Conservation (phyloP, 2,329 filamentous ascomycete species). For the Colletotrichum agaves region DNA sequence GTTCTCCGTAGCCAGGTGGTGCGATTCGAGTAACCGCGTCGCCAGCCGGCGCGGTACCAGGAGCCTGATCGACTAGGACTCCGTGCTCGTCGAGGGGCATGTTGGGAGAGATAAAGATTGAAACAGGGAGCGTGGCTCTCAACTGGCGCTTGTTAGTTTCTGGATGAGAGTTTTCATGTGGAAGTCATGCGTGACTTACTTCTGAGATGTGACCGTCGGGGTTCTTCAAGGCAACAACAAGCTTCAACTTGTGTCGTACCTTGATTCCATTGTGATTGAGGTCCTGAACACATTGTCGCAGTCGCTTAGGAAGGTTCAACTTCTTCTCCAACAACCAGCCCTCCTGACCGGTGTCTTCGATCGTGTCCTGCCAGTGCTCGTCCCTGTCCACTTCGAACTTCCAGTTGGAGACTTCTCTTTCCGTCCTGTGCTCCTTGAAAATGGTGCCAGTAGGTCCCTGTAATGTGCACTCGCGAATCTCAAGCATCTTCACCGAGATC, state of each 20-base stretch:
- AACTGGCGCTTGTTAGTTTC: slow-evolving; percentile 60
- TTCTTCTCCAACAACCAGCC: slow-evolving; percentile 71
- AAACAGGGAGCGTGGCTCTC: slow-evolving; percentile 88
- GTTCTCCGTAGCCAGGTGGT: slow-evolving; percentile 92
- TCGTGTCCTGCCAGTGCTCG: slow-evolving; percentile 75
- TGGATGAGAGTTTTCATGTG: neutral
- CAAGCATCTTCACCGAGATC: slow-evolving; percentile 82
- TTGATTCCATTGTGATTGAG: slow-evolving; percentile 91
- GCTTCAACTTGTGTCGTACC: slow-evolving; percentile 89
- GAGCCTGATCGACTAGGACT: slow-evolving; percentile 74
- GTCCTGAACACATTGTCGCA: slow-evolving; percentile 89
- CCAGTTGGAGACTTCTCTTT: slow-evolving; percentile 72
- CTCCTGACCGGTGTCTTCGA: slow-evolving; percentile 74
- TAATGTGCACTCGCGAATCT: slow-evolving; percentile 76
- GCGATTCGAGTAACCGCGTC: slow-evolving; percentile 73
- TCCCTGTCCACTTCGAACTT: slow-evolving; percentile 64
- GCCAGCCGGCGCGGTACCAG: slow-evolving; percentile 56
- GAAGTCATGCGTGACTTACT: slow-evolving; percentile 55
- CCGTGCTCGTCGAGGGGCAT: slow-evolving; percentile 90
- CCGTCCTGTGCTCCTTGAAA: slow-evolving; percentile 69
- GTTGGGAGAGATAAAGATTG: slow-evolving; percentile 95
- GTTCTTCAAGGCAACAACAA: slow-evolving; percentile 91
- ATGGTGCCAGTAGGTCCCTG: slow-evolving; percentile 57
- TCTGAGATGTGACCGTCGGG: slow-evolving; percentile 95
- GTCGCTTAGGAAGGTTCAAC: slow-evolving; percentile 79